Conservation (phyloP, 116 monocot genomes). For the Zostera marina region DNA sequence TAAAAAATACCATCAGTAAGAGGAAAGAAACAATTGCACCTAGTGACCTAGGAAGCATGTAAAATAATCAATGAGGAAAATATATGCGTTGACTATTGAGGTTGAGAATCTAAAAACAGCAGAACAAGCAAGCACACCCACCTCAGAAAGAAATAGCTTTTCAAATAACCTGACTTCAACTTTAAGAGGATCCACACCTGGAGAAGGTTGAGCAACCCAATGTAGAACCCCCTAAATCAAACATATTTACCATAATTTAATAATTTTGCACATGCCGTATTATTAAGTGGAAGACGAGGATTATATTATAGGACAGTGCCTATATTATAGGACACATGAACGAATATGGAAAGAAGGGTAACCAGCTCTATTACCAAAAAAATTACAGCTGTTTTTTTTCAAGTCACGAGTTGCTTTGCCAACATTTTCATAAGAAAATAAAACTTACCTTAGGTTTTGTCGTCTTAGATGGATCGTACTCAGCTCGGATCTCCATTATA, state of each 20-base stretch:
- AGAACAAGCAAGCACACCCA: conserved; percentile 11
- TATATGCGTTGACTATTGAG: background rate
- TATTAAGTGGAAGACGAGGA: too few relatives aligned
- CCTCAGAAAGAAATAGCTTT: conserved; percentile 84
- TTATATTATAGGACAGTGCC: too few relatives aligned
- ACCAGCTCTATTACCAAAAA: background rate
- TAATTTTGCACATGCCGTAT: too few relatives aligned
- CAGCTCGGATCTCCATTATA: conserved; percentile 62
- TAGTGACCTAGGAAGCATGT: background rate
- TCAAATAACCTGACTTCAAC: conserved; percentile 89
- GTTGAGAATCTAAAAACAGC: background rate
- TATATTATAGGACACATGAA: too few relatives aligned
- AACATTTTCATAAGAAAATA: background rate
- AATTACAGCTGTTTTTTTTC: background rate
- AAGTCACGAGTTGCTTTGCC: background rate
- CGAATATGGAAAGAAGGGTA: too few relatives aligned
- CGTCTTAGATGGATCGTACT: conserved; percentile 78
- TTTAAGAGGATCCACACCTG: conserved; percentile 82
- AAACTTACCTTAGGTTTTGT: conserved; percentile 73
- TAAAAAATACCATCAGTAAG: conserved; percentile 2
- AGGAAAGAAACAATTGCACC: background rate
- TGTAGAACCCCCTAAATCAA: conserved; percentile 86
- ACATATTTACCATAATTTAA: background rate
- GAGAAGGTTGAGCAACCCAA: conserved; percentile 86
- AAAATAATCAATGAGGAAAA: background rate